These are phyloP conservation scores for Coemansia reversa DNA, from an alignment of 192 early-diverging fungal species.

Conservation along the genomic window DNA sequence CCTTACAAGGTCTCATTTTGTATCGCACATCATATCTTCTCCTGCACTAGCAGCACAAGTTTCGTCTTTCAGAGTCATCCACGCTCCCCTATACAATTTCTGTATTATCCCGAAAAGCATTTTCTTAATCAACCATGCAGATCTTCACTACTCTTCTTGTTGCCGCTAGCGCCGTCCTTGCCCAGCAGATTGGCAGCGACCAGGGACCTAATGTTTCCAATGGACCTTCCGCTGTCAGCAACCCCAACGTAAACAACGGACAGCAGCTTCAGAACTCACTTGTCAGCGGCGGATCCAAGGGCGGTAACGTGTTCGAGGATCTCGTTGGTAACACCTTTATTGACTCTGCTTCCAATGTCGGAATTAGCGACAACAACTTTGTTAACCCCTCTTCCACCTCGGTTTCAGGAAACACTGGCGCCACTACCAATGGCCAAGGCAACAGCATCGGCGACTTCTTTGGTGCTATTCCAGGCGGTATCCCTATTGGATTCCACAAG, in stretches of 20 bases:
- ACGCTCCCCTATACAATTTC: not conserved
- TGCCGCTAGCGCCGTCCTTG: slow-evolving; percentile 50
- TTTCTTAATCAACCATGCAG: slow-evolving; percentile 34
- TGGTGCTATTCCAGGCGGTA: not conserved
- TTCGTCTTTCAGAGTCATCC: not conserved
- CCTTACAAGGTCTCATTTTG: slow-evolving; percentile 41
- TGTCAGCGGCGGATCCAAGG: slow-evolving; percentile 19
- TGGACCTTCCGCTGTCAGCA: slow-evolving; percentile 38
- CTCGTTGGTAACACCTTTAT: slow-evolving; percentile 23
- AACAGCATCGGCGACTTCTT: slow-evolving; percentile 29
- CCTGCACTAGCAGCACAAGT: slow-evolving; percentile 14
- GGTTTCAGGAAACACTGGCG: slow-evolving; percentile 18
- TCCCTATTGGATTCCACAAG: slow-evolving; percentile 5
- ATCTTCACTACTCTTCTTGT: slow-evolving; percentile 51
- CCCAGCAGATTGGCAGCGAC: slow-evolving; percentile 45
- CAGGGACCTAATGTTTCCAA: slow-evolving; percentile 26
- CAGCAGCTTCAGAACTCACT: slow-evolving; percentile 42
- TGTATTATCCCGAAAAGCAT: not conserved
- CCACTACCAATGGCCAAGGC: slow-evolving; percentile 25
- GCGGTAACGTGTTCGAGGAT: slow-evolving; percentile 34
- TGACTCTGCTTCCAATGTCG: slow-evolving; percentile 22
- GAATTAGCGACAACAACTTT: slow-evolving; percentile 26
- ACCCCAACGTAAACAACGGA: slow-evolving; percentile 52
- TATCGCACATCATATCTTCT: slow-evolving; percentile 3
- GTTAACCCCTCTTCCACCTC: slow-evolving; percentile 19